phyloP scores from a whole-genome alignment of 768 basidiomycete species.

The Phylloporus sp. region DNA sequence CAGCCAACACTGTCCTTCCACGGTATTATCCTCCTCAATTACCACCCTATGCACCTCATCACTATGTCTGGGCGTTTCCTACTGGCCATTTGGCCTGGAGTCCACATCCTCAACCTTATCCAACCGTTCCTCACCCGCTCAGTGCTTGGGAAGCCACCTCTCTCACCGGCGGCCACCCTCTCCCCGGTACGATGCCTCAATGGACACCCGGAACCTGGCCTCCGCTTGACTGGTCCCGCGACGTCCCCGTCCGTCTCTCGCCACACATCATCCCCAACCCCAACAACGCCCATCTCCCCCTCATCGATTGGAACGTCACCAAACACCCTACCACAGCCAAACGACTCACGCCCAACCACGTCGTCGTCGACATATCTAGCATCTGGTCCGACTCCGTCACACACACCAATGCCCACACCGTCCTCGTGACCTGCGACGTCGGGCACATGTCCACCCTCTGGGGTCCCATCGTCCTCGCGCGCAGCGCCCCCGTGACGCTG shows the following conservation, averaged over 20 bases:
- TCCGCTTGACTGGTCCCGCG: conserved; percentile 19
- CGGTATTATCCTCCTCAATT: conserved; percentile 4
- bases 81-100: conserved; percentile 24
- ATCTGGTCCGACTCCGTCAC: conserved; percentile 20
- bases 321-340: conserved; percentile 30
- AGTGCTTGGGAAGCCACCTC: conserved; percentile 14
- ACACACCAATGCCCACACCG: conserved; percentile 12
- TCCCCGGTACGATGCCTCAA: conserved; percentile 22
- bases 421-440: conserved; percentile 25
- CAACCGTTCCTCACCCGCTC: conserved; percentile 2
- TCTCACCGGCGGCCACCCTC: conserved; percentile 20
- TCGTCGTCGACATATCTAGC: conserved; percentile 17
- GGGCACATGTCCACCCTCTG: conserved; percentile 32
- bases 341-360: conserved; percentile 27
- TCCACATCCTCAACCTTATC: conserved; percentile 18
- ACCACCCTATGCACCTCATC: conserved; percentile 18
- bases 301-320: conserved; percentile 35
- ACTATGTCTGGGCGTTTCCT: conserved; percentile 24
- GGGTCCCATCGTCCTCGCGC: conserved; percentile 46
- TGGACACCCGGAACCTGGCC: conserved; percentile 29
- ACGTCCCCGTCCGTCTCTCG: conserved; percentile 22
- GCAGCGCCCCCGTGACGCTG: conserved; percentile 33
- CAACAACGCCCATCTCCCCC: conserved; percentile 23
- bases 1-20: not conserved
- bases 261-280: conserved; percentile 32